Base-by-base conservation (phyloP, 2,329 filamentous ascomycete species). In the Periconia sp. region DNA sequence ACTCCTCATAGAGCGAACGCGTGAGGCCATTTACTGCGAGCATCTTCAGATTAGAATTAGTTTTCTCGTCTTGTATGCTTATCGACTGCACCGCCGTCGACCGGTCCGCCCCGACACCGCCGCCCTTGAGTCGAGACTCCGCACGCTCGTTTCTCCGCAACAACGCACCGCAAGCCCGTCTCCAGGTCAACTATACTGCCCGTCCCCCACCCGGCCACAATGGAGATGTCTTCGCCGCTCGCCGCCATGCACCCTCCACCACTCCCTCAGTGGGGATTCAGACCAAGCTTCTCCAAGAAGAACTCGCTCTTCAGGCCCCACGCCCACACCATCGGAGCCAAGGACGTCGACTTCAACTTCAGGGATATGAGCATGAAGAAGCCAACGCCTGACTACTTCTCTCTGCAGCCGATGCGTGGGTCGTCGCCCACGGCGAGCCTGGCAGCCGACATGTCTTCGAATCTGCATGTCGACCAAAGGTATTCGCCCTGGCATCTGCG, bases 401-500 rank as follows among this genome's bases (percentile, higher is more conserved):
- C 80, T 61, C 72, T 88, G 60, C 91, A 89, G 66, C 81, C 87
- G 38, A 78, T 89, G 61, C 84, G 84, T 56, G 89, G 90, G 35
- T 95, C 92, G 15, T 99, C 94, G 43, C 94, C 94, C 5, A 92
- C 91, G 24, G 85, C 90, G 38, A 95, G 89, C 65, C 77, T 99
- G 57, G 92, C 92, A 29, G 92, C 91, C 50, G 94, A 99, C 73
- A 80, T 97, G 60, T 96, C 92, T 45, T 91, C 96, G 68, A 99
- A 97, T 77, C 95, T 97, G 69, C 88, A 92, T 68, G 88, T 97
- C 69, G 92, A 96, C 72, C 90, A 87, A 65, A 96, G 92, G 92
- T 96, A 78, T 57, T 42, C 38, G 52, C 56, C 61, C 55, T 59
- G 75, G 48, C 50, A 50, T 51, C 23, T 51, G 29, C 36, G 40